These are phyloP conservation scores for Sporothrix curviconia DNA, from an alignment of 2,329 filamentous ascomycete genomes.

Conservation along the genomic window DNA sequence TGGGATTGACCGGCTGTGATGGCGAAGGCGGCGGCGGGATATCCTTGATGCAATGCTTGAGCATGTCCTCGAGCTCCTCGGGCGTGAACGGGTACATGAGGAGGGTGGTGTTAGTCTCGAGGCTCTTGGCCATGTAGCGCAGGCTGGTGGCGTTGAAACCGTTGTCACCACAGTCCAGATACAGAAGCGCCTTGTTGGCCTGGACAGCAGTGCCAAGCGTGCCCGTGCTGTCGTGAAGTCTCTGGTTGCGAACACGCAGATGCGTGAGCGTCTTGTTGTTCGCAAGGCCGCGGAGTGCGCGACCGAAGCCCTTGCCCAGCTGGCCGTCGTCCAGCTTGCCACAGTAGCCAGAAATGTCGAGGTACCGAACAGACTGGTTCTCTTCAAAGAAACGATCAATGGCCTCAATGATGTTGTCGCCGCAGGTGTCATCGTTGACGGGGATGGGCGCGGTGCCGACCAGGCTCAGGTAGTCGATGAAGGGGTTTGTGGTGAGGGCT, in stretches of 20 bases:
- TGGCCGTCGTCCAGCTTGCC: slow-evolving; percentile 53
- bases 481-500: slow-evolving; percentile 43
- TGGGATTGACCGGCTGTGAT: slow-evolving; percentile 6
- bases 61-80: slow-evolving; percentile 25
- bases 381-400: slow-evolving; percentile 45
- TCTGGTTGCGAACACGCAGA: slow-evolving; percentile 50
- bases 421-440: slow-evolving; percentile 28
- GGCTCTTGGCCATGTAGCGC: slow-evolving; percentile 39
- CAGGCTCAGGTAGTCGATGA: slow-evolving; percentile 47
- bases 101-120: slow-evolving; percentile 38
- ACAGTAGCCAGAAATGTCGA: slow-evolving; percentile 51
- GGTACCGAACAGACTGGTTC: slow-evolving; percentile 45
- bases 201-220: slow-evolving; percentile 45
- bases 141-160: slow-evolving; percentile 48
- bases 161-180: slow-evolving; percentile 50
- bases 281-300: slow-evolving; percentile 32
- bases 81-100: slow-evolving; percentile 34
- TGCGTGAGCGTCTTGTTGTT: slow-evolving; percentile 34
- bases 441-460: slow-evolving; percentile 45
- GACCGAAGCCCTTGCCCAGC: slow-evolving; percentile 47
- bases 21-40: slow-evolving; percentile 15
- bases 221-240: slow-evolving; percentile 47
- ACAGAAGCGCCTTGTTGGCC: slow-evolving; percentile 41
- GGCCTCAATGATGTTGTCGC: slow-evolving; percentile 40
- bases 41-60: slow-evolving; percentile 20